Evolutionary conservation across 2,329 filamentous ascomycete species (phyloP), one percentile per base, ranked within the genome.

Genomic region (Fusarium redolens): DNA sequence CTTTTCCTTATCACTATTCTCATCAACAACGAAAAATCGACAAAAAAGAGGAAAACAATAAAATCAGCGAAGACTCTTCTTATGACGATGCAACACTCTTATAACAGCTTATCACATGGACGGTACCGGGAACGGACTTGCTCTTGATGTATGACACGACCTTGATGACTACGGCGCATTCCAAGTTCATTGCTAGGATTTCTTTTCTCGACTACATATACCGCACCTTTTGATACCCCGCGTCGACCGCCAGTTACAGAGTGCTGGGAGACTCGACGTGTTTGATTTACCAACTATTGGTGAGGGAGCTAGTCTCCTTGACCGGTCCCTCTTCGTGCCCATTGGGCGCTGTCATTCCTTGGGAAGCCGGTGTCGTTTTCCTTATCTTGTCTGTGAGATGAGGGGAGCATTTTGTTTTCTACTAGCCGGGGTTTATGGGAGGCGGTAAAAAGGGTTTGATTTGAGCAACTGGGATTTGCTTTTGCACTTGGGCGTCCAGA

Each of bases 171-270:
- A 71, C 55, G 71, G 69, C 69, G 69, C 73, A 74, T 70, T 69
- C 62, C 68, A 66, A 68, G 67, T 74, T 75, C 57, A 47, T 60
- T 69, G 61, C 63, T 76, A 68, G 59, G 70, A 72, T 78, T 77
- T 75, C 61, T 69, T 78, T 78, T 77, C 73, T 75, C 75, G 64
- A 74, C 72, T 75, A 78, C 76, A 76, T 76, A 78, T 78, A 78
- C 72, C 67, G 61, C 76, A 78, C 71, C 65, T 67, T 71, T 77
- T 78, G 76, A 78, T 78, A 78, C 76, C 76, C 76, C 72, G 74
- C 72, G 76, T 78, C 70, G 70, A 76, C 67, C 70, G 68, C 74
- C 67, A 71, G 68, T 69, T 76, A 69, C 50, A 64, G 65, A 76
- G 69, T 65, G 56, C 50, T 72, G 61, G 62, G 28, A 74, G 71